phyloP scores from a whole-genome alignment of 1,284 basidiomycete genomes.

The Laetiporus sulphureus region DNA sequence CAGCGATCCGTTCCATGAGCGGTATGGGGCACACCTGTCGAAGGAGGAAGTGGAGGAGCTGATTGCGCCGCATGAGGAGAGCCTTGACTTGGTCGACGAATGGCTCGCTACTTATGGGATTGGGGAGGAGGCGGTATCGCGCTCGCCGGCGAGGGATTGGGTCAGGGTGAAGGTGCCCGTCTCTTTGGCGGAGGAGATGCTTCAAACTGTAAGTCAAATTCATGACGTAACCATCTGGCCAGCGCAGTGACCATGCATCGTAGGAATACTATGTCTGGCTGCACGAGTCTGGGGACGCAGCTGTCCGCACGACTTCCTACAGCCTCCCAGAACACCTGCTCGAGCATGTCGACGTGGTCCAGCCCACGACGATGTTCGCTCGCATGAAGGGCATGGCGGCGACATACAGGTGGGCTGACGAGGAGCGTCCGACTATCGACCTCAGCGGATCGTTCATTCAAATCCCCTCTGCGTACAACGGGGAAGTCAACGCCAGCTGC shows the following conservation, averaged over 20 bases:
- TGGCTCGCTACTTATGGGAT: slow-evolving; percentile 61
- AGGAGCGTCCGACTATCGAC: slow-evolving; percentile 18
- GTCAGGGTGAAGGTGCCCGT: slow-evolving; percentile 57
- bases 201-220: slow-evolving; percentile 48
- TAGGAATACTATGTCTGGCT: slow-evolving; percentile 61
- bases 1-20: slow-evolving; percentile 41
- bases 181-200: slow-evolving; percentile 56
- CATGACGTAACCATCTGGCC: no score
- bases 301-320: slow-evolving; percentile 64
- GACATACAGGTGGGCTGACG: slow-evolving; percentile 32
- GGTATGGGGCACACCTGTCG: slow-evolving; percentile 64
- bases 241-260: no score
- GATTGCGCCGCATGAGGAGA: slow-evolving; percentile 50
- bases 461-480: slow-evolving; percentile 27
- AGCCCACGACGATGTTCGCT: slow-evolving; percentile 70
- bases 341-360: slow-evolving; percentile 61
- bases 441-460: slow-evolving; percentile 24
- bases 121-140: slow-evolving; percentile 35
- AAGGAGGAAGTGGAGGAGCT: slow-evolving; percentile 57
- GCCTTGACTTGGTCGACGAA: slow-evolving; percentile 44
- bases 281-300: slow-evolving; percentile 44
- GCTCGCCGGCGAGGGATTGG: slow-evolving; percentile 67
- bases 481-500: slow-evolving; percentile 47
- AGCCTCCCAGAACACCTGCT: slow-evolving; percentile 58
- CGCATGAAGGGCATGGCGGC: slow-evolving; percentile 41